Evolutionary conservation across 2,329 filamentous ascomycete genomes (phyloP).

Genomic region (Colletotrichum costaricense): DNA sequence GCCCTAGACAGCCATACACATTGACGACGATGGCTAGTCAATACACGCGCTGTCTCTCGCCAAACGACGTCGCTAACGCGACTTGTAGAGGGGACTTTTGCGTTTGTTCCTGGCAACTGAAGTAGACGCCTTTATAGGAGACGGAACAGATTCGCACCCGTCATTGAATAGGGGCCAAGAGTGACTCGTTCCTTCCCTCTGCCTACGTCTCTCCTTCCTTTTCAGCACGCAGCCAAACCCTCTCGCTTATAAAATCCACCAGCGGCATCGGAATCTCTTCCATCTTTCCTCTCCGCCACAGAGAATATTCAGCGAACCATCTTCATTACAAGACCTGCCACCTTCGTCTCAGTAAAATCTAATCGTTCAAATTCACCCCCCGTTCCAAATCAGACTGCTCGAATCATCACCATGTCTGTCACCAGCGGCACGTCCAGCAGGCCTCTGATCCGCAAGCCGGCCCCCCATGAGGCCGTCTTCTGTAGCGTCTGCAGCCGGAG

Average conservation of each 20-base stretch:
- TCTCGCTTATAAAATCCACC: background rate
- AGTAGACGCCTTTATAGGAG: background rate
- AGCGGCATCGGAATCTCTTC: background rate
- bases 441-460: background rate
- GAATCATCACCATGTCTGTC: conserved; percentile 1
- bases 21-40: background rate
- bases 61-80: too few species aligned
- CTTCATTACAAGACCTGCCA: background rate
- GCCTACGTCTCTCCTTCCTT: background rate
- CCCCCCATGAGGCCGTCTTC: conserved; percentile 10
- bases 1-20: background rate
- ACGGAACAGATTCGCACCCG: too few species aligned
- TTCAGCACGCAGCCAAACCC: background rate
- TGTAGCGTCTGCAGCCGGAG: conserved; percentile 6
- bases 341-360: background rate
- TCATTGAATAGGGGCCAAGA: background rate
- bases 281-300: background rate
- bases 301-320: background rate
- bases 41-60: background rate
- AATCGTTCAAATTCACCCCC: too few species aligned
- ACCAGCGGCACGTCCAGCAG: background rate
- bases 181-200: background rate
- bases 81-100: background rate
- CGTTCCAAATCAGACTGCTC: background rate
- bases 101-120: background rate